Conservation (phyloP, 2,329 filamentous ascomycete genomes). For the Seiridium cupressi region DNA sequence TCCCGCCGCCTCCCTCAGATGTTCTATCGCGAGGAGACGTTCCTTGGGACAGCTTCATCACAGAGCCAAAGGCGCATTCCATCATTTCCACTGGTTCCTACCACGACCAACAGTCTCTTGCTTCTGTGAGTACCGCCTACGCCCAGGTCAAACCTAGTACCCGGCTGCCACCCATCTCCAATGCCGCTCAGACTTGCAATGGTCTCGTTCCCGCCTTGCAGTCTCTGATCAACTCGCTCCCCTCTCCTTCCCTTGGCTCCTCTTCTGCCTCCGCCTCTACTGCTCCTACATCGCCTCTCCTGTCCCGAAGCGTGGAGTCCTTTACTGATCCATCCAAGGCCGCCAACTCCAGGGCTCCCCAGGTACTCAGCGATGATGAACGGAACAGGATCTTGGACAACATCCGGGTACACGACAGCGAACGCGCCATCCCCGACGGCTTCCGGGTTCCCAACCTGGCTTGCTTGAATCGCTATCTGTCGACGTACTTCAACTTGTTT, state of each 20-base stretch:
- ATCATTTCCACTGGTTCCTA: slow-evolving; percentile 68
- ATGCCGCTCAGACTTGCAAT: slow-evolving; percentile 46
- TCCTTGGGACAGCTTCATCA: slow-evolving; percentile 88
- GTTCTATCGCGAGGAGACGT: slow-evolving; percentile 77
- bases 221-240: slow-evolving; percentile 70
- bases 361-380: slow-evolving; percentile 81
- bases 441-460: slow-evolving; percentile 82
- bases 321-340: slow-evolving; percentile 69
- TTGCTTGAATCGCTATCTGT: slow-evolving; percentile 86
- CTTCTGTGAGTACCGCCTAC: slow-evolving; percentile 47
- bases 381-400: slow-evolving; percentile 82
- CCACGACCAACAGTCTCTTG: slow-evolving; percentile 61
- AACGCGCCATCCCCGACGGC: slow-evolving; percentile 80
- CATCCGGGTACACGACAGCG: slow-evolving; percentile 76
- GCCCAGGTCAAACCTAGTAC: slow-evolving; percentile 58
- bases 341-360: slow-evolving; percentile 68
- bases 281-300: slow-evolving; percentile 71
- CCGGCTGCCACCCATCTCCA: slow-evolving; percentile 44
- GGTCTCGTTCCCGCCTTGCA: slow-evolving; percentile 64
- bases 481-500: slow-evolving; percentile 95
- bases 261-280: slow-evolving; percentile 33
- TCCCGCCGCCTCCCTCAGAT: slow-evolving; percentile 56
- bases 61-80: slow-evolving; percentile 74
- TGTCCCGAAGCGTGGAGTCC: slow-evolving; percentile 65
- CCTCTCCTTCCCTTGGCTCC: slow-evolving; percentile 60